Evolutionary conservation across 805 yeast genomes (phyloP).

Genomic region (Saccharomycopsis javanensis): DNA sequence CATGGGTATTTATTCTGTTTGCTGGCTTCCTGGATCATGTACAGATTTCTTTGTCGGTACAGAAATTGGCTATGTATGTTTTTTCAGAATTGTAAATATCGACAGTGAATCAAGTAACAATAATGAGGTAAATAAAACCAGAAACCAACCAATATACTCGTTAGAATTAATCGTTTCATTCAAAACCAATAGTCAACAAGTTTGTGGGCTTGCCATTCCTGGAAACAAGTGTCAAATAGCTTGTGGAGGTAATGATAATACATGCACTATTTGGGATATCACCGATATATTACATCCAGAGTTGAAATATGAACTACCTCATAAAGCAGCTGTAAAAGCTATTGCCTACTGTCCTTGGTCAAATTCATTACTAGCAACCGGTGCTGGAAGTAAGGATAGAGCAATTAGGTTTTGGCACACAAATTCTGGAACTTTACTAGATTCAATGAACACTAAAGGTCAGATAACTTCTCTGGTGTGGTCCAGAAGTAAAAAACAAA

Average conservation of each 20-base stretch:
- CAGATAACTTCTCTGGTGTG: constrained; percentile 77
- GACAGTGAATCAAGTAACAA: constrained; percentile 20
- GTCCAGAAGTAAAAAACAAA: constrained; percentile 54
- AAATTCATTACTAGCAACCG: constrained; percentile 69
- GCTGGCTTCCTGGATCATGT: constrained; percentile 43
- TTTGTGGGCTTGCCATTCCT: constrained; percentile 59
- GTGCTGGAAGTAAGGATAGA: constrained; percentile 81
- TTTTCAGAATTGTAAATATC: constrained; percentile 28
- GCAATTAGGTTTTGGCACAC: constrained; percentile 80
- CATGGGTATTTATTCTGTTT: constrained; percentile 43
- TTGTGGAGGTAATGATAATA: constrained; percentile 78
- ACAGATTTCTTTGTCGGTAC: constrained; percentile 50
- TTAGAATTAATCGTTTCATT: constrained; percentile 20
- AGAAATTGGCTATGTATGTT: constrained; percentile 48
- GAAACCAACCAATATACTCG: not conserved
- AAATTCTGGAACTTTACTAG: constrained; percentile 59
- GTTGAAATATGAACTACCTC: constrained; percentile 43
- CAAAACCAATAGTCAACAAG: constrained; percentile 46
- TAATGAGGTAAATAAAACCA: constrained; percentile 20
- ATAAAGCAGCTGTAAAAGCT: constrained; percentile 84
- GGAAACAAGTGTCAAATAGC: constrained; percentile 49
- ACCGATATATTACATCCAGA: constrained; percentile 32
- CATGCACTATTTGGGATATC: constrained; percentile 71
- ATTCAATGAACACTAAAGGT: constrained; percentile 46
- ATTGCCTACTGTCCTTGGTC: constrained; percentile 90